Percentiles rank a stretch among this genome's conserved stretches.
These are phyloP conservation scores for Russula sp. DNA, from an alignment of 768 basidiomycete species.

Conservation along the genomic window DNA sequence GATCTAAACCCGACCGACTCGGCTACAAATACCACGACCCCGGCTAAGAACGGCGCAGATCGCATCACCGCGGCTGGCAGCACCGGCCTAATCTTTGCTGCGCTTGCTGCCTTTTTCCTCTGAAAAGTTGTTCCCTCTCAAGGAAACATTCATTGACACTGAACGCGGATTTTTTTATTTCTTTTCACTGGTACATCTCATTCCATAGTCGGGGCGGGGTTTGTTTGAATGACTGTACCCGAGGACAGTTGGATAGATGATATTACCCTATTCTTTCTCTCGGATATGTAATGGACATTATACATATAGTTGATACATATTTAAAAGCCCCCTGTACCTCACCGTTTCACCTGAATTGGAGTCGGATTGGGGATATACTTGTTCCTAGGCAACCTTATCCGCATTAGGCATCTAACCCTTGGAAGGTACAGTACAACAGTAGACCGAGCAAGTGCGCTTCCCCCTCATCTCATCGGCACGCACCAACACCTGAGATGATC, in stretches of 20 bases:
- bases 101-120: conserved; percentile 18
- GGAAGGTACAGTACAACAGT: too few species aligned
- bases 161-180: neutral
- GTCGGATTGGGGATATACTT: neutral
- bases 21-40: conserved; percentile 7
- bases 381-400: neutral
- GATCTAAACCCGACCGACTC: conserved; percentile 21
- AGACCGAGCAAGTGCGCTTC: too few species aligned
- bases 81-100: conserved; percentile 18
- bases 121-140: conserved; percentile 1
- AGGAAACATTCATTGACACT: neutral
- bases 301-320: conserved; percentile 4
- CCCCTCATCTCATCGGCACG: too few species aligned
- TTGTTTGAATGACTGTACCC: neutral
- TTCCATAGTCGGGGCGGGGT: neutral
- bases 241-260: neutral
- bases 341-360: neutral
- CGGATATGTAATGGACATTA: conserved; percentile 20
- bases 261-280: neutral
- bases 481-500: too few species aligned
- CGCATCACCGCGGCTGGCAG: conserved; percentile 18
- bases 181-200: neutral
- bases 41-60: conserved; percentile 14
- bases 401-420: neutral
- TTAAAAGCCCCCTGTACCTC: neutral